phyloP scores from a whole-genome alignment of 768 basidiomycete genomes.

The Mycena floridula region DNA sequence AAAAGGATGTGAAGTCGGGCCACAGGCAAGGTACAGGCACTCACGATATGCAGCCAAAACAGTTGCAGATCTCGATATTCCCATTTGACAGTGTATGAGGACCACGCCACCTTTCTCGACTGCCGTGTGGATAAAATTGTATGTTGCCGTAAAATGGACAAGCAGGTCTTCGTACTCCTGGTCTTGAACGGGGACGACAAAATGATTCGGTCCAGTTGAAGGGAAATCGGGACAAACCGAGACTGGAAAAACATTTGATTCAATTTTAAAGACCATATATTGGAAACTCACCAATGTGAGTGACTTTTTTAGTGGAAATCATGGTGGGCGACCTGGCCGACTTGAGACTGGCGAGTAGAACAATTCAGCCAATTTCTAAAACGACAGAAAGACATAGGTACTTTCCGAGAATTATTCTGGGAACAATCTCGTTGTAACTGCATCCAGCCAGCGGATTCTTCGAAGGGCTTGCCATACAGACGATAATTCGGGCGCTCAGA shows the following conservation, averaged over 20 bases:
- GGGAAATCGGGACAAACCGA: slow-evolving; percentile 54
- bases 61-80: slow-evolving; percentile 63
- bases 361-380: too few species aligned
- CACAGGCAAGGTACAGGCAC: slow-evolving; percentile 14
- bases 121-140: slow-evolving; percentile 58
- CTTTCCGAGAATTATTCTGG: neutral
- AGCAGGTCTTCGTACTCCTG: slow-evolving; percentile 49
- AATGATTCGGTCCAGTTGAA: slow-evolving; percentile 34
- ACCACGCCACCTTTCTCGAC: slow-evolving; percentile 46
- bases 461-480: too few species aligned
- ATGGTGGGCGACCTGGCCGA: too few species aligned
- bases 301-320: neutral
- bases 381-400: too few species aligned
- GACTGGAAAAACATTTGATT: too few species aligned
- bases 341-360: too few species aligned
- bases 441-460: too few species aligned
- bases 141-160: slow-evolving; percentile 54
- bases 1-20: neutral
- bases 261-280: too few species aligned
- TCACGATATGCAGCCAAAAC: slow-evolving; percentile 50
- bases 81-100: slow-evolving; percentile 71
- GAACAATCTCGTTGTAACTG: neutral
- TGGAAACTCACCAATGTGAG: too few species aligned
- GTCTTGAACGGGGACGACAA: slow-evolving; percentile 36
- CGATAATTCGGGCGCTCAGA: too few species aligned